Conservation (phyloP, 768 basidiomycete species). For the Xanthoconium purpureum region DNA sequence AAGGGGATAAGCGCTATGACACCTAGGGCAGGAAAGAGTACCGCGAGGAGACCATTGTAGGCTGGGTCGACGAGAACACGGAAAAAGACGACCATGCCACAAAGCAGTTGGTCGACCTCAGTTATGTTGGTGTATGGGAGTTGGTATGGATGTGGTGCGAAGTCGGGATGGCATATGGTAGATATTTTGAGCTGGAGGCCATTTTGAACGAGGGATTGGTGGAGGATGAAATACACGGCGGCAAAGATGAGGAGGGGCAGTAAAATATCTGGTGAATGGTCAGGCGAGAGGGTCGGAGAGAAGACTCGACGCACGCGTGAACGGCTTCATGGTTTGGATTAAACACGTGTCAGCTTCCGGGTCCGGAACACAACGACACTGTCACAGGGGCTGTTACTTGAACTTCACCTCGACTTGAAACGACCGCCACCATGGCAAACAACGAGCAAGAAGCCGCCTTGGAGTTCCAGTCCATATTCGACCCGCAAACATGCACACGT, state of each 20-base stretch:
- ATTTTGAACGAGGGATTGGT: no score
- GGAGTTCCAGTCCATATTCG: slow-evolving; percentile 48
- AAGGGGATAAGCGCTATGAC: slow-evolving; percentile 36
- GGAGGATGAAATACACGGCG: slow-evolving; percentile 6
- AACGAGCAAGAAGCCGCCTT: not conserved
- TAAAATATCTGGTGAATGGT: slow-evolving; percentile 7
- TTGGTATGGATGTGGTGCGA: not conserved
- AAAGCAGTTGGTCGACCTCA: not conserved
- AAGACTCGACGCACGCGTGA: not conserved
- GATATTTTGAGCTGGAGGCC: no score
- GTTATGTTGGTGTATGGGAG: slow-evolving; percentile 39
- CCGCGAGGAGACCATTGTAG: slow-evolving; percentile 14
- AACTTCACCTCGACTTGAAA: no score
- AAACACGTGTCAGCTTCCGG: no score
- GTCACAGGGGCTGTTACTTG: no score
- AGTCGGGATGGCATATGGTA: no score
- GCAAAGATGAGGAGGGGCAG: slow-evolving; percentile 5
- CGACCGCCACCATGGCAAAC: no score
- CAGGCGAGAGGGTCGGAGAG: not conserved
- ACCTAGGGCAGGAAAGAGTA: slow-evolving; percentile 7
- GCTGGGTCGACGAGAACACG: slow-evolving; percentile 25
- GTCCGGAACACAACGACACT: no score
- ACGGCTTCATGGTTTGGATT: slow-evolving; percentile 3
- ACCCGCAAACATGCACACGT: slow-evolving; percentile 56
- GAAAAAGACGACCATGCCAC: slow-evolving; percentile 44